phyloP scores from a whole-genome alignment of 192 early-diverging fungal species.

The Coemansia sp. region DNA sequence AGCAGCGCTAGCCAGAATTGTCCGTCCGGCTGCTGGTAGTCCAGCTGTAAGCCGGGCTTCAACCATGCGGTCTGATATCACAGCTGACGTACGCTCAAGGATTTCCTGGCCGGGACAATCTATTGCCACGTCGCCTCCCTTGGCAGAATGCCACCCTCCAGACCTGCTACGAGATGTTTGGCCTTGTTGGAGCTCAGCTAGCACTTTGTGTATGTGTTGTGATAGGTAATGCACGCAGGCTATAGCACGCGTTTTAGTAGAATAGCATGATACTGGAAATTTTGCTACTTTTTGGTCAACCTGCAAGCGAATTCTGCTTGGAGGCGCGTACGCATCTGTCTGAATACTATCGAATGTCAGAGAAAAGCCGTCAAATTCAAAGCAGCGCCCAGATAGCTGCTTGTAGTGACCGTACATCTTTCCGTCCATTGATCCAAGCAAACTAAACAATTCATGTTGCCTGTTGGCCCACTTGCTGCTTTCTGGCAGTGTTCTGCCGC shows the following conservation, averaged over 20 bases:
- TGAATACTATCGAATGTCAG: conserved; percentile 46
- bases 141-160: conserved; percentile 32
- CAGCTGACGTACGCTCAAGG: conserved; percentile 52
- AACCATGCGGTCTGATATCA: conserved; percentile 23
- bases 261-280: conserved; percentile 33
- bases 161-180: conserved; percentile 1
- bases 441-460: conserved; percentile 11
- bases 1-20: conserved; percentile 44
- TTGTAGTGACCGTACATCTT: conserved; percentile 39
- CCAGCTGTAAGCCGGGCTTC: conserved; percentile 52
- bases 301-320: conserved; percentile 48
- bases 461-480: not conserved
- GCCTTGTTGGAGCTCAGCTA: conserved; percentile 3
- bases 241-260: conserved; percentile 22
- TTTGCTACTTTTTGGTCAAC: conserved; percentile 32
- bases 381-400: conserved; percentile 26
- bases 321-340: conserved; percentile 57
- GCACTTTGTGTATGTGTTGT: conserved; percentile 14
- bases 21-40: conserved; percentile 55
- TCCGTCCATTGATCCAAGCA: conserved; percentile 26
- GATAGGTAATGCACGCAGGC: conserved; percentile 54
- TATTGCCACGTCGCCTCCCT: conserved; percentile 43
- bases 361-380: conserved; percentile 22
- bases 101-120: conserved; percentile 58
- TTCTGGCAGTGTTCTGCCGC: not conserved